Base-by-base conservation (phyloP, 192 early-diverging fungal genomes). In the Entomortierella parvispora region DNA sequence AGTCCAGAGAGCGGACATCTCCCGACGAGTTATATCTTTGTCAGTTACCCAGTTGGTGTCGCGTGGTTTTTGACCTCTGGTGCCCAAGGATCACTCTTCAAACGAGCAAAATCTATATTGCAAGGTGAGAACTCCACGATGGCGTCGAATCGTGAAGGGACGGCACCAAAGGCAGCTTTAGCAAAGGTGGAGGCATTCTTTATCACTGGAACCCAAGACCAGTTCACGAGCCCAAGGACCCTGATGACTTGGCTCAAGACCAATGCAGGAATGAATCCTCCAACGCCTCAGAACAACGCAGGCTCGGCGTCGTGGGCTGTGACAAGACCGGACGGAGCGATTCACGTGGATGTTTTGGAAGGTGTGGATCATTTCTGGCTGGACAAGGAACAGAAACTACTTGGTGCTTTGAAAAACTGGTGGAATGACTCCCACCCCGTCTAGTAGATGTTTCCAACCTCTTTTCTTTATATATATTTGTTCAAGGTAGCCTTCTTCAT, bases 11-110 rank as follows among this genome's bases (percentile, higher is more conserved):
- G 65, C 25, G 58, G 26, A 26, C 74, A 57, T 29, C 29, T 77
- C 37, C 74, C 74, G 1, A 77, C 74, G 4, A 55, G 65, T 0
- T 77, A 77, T 45, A 64, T 77, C 37, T 22, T 77, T n/a, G 46
- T 77, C 32, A 77, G 74, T 31, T 77, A 58, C 29, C 74, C 74
- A 29, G 74, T 65, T 1, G 74, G 74, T 12, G 74, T 77, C n/a
- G 44, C 74, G n/a, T 77, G 74, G 74, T 68, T 77, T 29, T 40
- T 77, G 54, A 77, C 74, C 14, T 63, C 60, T 4, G 74, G 74
- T 10, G 18, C 59, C 0, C 74, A 77, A 32, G 60, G 65, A 3
- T 57, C 65, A 0, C 64, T 77, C 42, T 32, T 31, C 54, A 68
- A 64, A 40, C 51, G 66, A 1, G 74, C 74, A 6, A 53, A 49